Base-by-base conservation (phyloP, 1,284 basidiomycete genomes). In the Stereum hirsutum region DNA sequence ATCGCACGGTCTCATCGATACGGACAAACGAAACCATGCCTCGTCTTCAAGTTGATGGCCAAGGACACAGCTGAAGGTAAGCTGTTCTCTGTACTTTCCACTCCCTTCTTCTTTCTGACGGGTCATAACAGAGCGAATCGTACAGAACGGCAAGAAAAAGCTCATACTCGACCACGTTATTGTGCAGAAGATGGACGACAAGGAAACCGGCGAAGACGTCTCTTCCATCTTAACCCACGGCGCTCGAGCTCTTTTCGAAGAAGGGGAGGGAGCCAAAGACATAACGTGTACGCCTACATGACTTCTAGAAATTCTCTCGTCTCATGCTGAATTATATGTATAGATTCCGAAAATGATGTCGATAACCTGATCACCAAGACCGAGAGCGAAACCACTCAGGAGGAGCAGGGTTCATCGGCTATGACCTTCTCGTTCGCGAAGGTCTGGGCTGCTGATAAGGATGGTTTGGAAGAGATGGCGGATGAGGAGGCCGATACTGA, bases 1-100 rank as follows among this genome's bases (percentile, higher is more conserved):
- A 94, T 96, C 49, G 84, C 91, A 11, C 81, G 92, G 45, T 79
- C 89, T 21, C 89, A 95, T 66, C 79, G 89, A 41, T 89, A 74
- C 55, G 87, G 87, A 11, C 85, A 89, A 58, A 70, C 75, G 60
- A 89, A 89, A 54, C 84, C 82, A 8, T 87, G 86, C 46, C 69
- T 92, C 35, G 90, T 95, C 20, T 94, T 93, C 70, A 93, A 92
- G 56, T 65, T 95, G 41, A 92, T 94, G 89, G 78, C 85, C 39
- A 91, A 91, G 57, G 78, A 85, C 45, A 88, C 88, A 5, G 86
- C 89, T 5, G 91, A 95, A 74, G 89, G 90, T 83, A 49, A 39
- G 61, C 40, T 25, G 12, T 10, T 28, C 23, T 20, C 36, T 36
- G n/a, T 12, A 8, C 12, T 10, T 21, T 8, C 20, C 23, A 20